These are phyloP conservation scores for Piper betle DNA, from an alignment of 164 flowering plant species.

Conservation along the genomic window DNA sequence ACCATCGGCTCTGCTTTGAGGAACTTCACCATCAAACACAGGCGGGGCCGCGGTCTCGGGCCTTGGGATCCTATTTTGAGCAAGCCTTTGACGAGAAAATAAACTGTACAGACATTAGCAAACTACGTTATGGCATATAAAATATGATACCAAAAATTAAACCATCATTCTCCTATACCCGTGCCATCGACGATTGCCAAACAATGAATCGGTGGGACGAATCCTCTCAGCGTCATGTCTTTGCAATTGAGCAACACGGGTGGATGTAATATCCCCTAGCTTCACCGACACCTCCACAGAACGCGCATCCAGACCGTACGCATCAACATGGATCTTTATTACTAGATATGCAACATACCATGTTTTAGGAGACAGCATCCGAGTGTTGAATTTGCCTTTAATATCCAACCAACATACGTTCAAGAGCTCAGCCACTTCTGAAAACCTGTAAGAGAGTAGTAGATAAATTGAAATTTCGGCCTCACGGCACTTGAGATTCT, in stretches of 20 bases:
- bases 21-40: slow-evolving; percentile 4
- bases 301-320: slow-evolving; percentile 30
- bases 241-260: background rate
- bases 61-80: no score
- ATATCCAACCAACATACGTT: slow-evolving; percentile 42
- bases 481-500: background rate
- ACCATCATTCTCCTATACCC: no score
- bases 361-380: slow-evolving; percentile 35
- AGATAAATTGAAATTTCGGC: background rate
- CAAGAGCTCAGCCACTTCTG: slow-evolving; percentile 40
- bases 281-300: slow-evolving; percentile 23
- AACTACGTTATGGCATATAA: no score
- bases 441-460: slow-evolving; percentile 22
- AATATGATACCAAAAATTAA: no score
- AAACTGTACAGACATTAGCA: no score
- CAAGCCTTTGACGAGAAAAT: no score
- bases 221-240: background rate
- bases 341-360: slow-evolving; percentile 37
- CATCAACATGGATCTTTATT: slow-evolving; percentile 22
- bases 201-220: background rate
- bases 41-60: background rate
- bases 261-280: background rate
- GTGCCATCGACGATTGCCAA: background rate
- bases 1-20: slow-evolving; percentile 29
- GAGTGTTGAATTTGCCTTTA: slow-evolving; percentile 22